Conservation (phyloP, 139 green algal species). For the Astrephomene gubernaculifera region DNA sequence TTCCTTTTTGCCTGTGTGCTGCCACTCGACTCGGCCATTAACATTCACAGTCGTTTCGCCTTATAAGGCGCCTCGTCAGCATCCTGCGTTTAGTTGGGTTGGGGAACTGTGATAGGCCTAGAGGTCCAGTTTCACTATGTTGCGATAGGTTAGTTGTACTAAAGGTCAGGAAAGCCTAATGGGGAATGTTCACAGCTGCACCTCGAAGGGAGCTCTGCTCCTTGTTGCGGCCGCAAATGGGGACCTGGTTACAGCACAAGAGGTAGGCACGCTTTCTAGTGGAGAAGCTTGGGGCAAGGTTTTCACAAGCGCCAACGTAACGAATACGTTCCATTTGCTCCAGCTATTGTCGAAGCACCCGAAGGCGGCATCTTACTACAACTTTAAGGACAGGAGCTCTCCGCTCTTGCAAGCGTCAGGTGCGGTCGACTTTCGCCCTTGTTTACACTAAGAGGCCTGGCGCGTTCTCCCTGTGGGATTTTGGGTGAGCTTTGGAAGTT, state of each 20-base stretch:
- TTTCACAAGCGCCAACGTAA: neutral
- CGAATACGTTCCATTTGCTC: neutral
- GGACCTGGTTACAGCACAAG: constrained; percentile 42
- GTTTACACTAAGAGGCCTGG: too few relatives aligned
- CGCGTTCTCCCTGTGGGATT: too few relatives aligned
- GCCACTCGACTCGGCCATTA: too few relatives aligned
- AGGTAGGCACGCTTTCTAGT: constrained; percentile 28
- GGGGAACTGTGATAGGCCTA: too few relatives aligned
- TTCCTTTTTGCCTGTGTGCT: too few relatives aligned
- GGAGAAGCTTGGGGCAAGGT: neutral
- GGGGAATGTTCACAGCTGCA: constrained; percentile 39
- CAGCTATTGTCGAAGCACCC: constrained; percentile 53
- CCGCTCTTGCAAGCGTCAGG: constrained; percentile 57
- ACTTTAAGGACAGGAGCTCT: constrained; percentile 53
- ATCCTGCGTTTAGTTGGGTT: too few relatives aligned
- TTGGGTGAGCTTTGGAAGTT: too few relatives aligned
- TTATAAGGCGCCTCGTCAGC: too few relatives aligned
- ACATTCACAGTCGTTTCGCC: too few relatives aligned
- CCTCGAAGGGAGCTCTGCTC: constrained; percentile 45
- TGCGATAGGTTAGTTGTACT: neutral
- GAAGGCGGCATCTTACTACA: constrained; percentile 49
- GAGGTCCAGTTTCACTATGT: too few relatives aligned
- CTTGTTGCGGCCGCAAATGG: constrained; percentile 57
- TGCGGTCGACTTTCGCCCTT: too few relatives aligned
- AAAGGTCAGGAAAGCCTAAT: neutral